Percentiles rank a stretch among this genome's conserved stretches.
phyloP scores from a whole-genome alignment of 805 yeast species.

The Yarrowia phangngaensis region DNA sequence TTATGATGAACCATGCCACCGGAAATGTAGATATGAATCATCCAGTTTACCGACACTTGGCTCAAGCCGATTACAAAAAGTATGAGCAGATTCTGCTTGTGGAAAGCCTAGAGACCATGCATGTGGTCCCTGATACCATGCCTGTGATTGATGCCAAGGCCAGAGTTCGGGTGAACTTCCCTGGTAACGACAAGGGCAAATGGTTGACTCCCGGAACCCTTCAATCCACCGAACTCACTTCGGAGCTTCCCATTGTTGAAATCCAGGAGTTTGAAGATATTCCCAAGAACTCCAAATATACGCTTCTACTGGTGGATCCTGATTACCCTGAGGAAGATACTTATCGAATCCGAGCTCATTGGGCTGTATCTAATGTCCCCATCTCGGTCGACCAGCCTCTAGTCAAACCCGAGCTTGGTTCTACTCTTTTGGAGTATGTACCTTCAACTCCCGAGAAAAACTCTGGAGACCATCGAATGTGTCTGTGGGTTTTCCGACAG shows the following conservation, averaged over 20 bases:
- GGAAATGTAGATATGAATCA: constrained; percentile 58
- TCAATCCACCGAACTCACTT: constrained; percentile 68
- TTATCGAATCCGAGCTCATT: constrained; percentile 66
- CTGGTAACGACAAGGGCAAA: constrained; percentile 54
- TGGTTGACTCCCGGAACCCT: constrained; percentile 77
- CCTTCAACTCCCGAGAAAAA: constrained; percentile 93
- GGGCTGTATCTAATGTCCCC: constrained; percentile 69
- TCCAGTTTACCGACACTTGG: constrained; percentile 74
- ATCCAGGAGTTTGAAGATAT: constrained; percentile 64
- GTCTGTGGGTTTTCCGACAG: constrained; percentile 90
- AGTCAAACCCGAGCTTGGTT: constrained; percentile 37
- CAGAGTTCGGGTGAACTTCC: constrained; percentile 70
- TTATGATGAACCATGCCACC: constrained; percentile 57
- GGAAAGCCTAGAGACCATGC: constrained; percentile 86
- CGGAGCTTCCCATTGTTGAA: constrained; percentile 70
- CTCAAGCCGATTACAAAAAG: constrained; percentile 67
- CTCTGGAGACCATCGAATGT: constrained; percentile 73
- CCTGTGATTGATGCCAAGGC: constrained; percentile 82
- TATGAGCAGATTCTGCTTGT: constrained; percentile 71
- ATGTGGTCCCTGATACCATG: constrained; percentile 88
- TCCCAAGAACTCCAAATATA: constrained; percentile 54
- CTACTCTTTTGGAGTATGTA: constrained; percentile 54
- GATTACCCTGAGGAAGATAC: constrained; percentile 76
- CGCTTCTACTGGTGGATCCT: constrained; percentile 82
- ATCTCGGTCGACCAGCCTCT: constrained; percentile 46